These are phyloP conservation scores for Lactarius hatsudake DNA, from an alignment of 768 basidiomycete species.

Conservation along the genomic window DNA sequence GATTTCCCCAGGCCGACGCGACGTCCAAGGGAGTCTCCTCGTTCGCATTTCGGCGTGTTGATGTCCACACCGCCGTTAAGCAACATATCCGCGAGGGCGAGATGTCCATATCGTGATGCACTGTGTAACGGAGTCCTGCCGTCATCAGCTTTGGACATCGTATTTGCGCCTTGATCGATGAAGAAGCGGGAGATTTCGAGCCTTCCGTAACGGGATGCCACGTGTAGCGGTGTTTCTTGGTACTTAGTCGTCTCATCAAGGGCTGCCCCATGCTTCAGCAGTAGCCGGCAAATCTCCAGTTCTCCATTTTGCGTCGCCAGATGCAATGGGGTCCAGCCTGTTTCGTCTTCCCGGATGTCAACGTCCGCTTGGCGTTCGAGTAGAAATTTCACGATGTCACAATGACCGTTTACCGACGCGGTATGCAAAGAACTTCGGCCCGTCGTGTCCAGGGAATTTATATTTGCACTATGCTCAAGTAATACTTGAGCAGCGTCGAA, in stretches of 20 bases:
- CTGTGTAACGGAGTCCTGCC: background rate
- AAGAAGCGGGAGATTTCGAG: background rate
- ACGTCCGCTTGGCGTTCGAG: background rate
- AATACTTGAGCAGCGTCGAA: background rate
- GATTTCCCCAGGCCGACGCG: background rate
- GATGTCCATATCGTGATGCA: background rate
- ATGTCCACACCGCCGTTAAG: background rate
- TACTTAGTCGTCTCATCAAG: background rate
- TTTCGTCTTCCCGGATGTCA: background rate
- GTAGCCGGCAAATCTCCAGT: background rate
- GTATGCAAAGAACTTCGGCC: background rate
- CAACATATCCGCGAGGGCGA: background rate
- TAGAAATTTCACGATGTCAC: background rate
- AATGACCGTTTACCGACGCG: background rate
- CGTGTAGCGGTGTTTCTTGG: background rate
- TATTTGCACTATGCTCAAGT: background rate
- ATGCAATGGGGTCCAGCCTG: background rate
- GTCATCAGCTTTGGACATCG: background rate
- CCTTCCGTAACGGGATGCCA: background rate
- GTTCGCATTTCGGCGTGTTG: background rate
- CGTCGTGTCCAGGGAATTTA: background rate
- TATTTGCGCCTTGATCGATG: background rate
- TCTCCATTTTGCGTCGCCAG: background rate
- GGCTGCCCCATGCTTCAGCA: background rate
- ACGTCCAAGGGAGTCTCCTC: background rate